phyloP scores from a whole-genome alignment of 1,284 basidiomycete species.

The Ceratobasidium sp. region DNA sequence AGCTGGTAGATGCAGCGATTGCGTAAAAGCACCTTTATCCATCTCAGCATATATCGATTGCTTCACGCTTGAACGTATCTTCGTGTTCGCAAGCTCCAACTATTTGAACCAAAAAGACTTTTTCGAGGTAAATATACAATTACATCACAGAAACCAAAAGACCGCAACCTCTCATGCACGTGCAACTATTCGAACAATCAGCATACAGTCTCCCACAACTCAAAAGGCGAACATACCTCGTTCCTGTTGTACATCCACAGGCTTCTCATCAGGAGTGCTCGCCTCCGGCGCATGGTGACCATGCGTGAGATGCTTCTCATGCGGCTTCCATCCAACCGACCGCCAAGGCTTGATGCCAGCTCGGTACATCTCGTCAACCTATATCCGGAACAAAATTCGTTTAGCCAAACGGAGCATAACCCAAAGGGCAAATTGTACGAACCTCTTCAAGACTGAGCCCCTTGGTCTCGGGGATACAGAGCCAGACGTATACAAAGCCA shows the following conservation, averaged over 20 bases:
- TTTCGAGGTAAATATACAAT: background rate
- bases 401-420: constrained; percentile 1
- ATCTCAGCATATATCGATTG: no score
- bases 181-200: background rate
- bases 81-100: no score
- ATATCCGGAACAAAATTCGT: background rate
- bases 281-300: background rate
- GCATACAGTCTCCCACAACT: background rate
- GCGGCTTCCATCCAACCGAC: constrained; percentile 65
- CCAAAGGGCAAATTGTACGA: constrained; percentile 27
- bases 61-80: no score
- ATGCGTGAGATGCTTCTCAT: constrained; percentile 37
- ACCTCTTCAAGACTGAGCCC: constrained; percentile 78
- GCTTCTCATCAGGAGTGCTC: constrained; percentile 28
- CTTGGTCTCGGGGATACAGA: constrained; percentile 79
- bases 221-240: background rate
- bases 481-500: constrained; percentile 70
- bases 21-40: no score
- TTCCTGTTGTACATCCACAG: constrained; percentile 2
- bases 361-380: constrained; percentile 77
- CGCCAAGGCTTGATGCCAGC: constrained; percentile 70
- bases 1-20: no score
- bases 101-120: no score
- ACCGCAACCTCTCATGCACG: background rate
- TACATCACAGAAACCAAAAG: no score